Evolutionary conservation across 169 alveolate genomes (phyloP).

Genomic region (Besnoitia besnoiti): DNA sequence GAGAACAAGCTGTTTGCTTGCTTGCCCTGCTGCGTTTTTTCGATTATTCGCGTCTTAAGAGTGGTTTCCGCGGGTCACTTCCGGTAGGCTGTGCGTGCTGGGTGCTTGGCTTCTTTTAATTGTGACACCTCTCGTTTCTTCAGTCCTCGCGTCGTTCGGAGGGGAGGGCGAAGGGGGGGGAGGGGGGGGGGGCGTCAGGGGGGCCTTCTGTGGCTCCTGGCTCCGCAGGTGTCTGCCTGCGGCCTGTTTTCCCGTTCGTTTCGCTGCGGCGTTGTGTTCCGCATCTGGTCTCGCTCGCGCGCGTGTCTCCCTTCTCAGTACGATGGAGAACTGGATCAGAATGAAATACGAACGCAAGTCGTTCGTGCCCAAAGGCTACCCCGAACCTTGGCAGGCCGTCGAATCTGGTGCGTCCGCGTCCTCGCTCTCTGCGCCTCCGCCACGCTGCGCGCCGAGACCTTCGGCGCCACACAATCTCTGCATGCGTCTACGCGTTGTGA

Average conservation of each 20-base stretch:
- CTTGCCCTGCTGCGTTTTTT: not conserved
- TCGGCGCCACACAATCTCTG: no score
- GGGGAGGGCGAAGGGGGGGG: no score
- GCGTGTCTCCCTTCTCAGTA: not conserved
- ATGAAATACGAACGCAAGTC: slow-evolving; percentile 52
- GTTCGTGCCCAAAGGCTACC: slow-evolving; percentile 39
- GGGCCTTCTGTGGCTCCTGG: not conserved
- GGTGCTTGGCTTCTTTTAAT: not conserved
- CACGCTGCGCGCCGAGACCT: no score
- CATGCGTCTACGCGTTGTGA: not conserved
- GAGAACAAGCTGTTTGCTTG: not conserved
- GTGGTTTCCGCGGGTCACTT: not conserved
- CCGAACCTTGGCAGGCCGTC: slow-evolving; percentile 56
- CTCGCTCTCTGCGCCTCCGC: no score
- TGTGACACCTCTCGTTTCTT: not conserved
- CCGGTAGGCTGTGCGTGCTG: not conserved
- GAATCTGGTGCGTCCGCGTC: slow-evolving; percentile 18
- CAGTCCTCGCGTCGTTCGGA: not conserved
- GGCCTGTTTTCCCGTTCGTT: not conserved
- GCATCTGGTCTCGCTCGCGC: not conserved
- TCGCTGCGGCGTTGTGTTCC: not conserved
- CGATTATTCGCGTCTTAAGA: not conserved
- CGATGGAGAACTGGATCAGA: slow-evolving; percentile 64
- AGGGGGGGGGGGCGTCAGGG: no score
- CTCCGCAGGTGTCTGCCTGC: not conserved